These are phyloP conservation scores for Myrmaecium sp. DNA, from an alignment of 2,329 filamentous ascomycete genomes.

Conservation along the genomic window DNA sequence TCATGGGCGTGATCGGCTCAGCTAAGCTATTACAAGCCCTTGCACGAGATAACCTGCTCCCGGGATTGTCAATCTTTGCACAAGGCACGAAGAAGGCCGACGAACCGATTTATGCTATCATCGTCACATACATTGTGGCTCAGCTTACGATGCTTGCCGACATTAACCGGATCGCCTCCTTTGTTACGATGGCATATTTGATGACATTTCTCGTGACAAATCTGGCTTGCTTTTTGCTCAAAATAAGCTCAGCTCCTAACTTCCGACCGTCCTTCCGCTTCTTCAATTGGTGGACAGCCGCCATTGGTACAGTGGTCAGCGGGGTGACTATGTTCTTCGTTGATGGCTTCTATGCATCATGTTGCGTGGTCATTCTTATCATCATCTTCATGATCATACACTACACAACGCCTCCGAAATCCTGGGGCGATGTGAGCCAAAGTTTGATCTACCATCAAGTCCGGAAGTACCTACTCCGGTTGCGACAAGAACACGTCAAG, in stretches of 20 bases:
- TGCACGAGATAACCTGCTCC: slow-evolving; percentile 60
- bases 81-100: slow-evolving; percentile 56
- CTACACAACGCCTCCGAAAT: slow-evolving; percentile 69
- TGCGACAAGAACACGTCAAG: slow-evolving; percentile 78
- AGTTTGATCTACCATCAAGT: slow-evolving; percentile 81
- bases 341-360: slow-evolving; percentile 61
- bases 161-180: slow-evolving; percentile 74
- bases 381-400: slow-evolving; percentile 74
- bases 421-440: slow-evolving; percentile 82
- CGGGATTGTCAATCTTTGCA: slow-evolving; percentile 57
- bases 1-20: slow-evolving; percentile 77
- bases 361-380: slow-evolving; percentile 55
- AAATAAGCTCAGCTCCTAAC: slow-evolving; percentile 75
- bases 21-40: slow-evolving; percentile 75
- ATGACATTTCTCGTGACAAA: slow-evolving; percentile 89
- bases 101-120: slow-evolving; percentile 59
- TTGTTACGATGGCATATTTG: slow-evolving; percentile 82
- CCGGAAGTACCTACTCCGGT: slow-evolving; percentile 67
- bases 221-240: slow-evolving; percentile 69
- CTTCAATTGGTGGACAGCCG: slow-evolving; percentile 73
- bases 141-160: slow-evolving; percentile 69
- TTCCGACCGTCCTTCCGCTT: slow-evolving; percentile 80
- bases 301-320: slow-evolving; percentile 56
- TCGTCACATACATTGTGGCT: slow-evolving; percentile 58
- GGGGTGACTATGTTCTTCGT: slow-evolving; percentile 81